Base-by-base conservation (phyloP, 345 rosid species). In the Melastoma malabathricum region DNA sequence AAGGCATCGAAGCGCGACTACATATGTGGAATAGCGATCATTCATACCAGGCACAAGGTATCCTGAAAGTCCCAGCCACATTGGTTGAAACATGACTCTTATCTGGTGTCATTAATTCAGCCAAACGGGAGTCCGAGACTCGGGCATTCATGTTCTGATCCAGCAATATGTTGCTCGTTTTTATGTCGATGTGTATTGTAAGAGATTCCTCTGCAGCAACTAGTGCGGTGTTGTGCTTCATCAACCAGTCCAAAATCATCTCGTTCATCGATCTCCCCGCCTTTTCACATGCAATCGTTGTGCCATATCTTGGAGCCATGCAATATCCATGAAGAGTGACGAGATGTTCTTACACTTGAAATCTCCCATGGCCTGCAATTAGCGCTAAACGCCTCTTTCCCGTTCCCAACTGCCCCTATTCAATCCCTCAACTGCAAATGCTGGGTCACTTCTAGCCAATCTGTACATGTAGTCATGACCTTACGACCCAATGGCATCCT, bases 201-300 rank as follows among this genome's bases (percentile, higher is more conserved):
- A 86, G 16, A 94, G 61, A 90, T 80, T 66, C 94, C 94, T 74
- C 96, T 78, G 92, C 89, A 14, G 87, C 81, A 5, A 94, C 94
- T 53, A 84, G 50, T 43, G 94, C 98, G 50, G 86, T 75, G 63
- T 47, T 75, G 50, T 65, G 78, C 56, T 96, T 68, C 1, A 77
- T 45, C 15, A 62, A 60, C 92, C 89, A 82, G 72, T 81, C 83
- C 64, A 90, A 70, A 58, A 52, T 41, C 58, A 46, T 68, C 16
- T 46, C 27, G 27, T 74, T 72, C 43, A 4, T 44, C 19, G 75
- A 62, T 58, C 55, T 73, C 48, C 97, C 90, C 82, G 72, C 41
- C 12, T 34, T 34, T 34, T 34, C 41, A 34, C 25, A n/a, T 22
- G 31, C 10, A 8, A 46, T 44, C 8, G 49, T 45, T 12, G 12